Evolutionary conservation across 2,329 filamentous ascomycete species (phyloP).

Genomic region (Neoarthrinium moseri): DNA sequence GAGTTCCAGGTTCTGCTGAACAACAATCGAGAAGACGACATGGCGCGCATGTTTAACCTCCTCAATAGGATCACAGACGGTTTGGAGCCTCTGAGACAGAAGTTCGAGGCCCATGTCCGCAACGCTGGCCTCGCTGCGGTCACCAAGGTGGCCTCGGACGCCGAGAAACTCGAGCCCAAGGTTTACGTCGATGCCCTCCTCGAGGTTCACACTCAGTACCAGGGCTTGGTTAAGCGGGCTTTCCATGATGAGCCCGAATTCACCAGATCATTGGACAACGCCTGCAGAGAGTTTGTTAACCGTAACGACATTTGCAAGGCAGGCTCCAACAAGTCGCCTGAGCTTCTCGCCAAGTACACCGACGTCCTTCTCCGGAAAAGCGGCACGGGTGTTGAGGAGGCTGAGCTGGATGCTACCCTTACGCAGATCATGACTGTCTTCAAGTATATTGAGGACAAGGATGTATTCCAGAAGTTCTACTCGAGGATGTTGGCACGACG

Average conservation of each 20-base stretch:
- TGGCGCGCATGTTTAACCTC: slow-evolving; percentile 93
- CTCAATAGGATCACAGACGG: slow-evolving; percentile 88
- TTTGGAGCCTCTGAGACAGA: slow-evolving; percentile 79
- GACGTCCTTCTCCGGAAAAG: slow-evolving; percentile 92
- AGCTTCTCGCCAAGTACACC: slow-evolving; percentile 92
- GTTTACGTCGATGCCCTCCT: slow-evolving; percentile 93
- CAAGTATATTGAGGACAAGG: slow-evolving; percentile 99
- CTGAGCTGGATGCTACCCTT: slow-evolving; percentile 85
- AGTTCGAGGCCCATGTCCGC: slow-evolving; percentile 89
- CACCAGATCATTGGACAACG: slow-evolving; percentile 92
- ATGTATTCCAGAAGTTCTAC: slow-evolving; percentile 99
- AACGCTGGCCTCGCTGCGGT: slow-evolving; percentile 87
- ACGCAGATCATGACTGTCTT: slow-evolving; percentile 98
- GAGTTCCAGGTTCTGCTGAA: slow-evolving; percentile 95
- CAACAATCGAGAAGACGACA: slow-evolving; percentile 91
- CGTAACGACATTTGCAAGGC: slow-evolving; percentile 94
- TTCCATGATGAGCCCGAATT: slow-evolving; percentile 97
- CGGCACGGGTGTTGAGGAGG: slow-evolving; percentile 87
- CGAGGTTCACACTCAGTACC: slow-evolving; percentile 92
- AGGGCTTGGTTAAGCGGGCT: slow-evolving; percentile 84
- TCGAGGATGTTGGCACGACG: slow-evolving; percentile 94
- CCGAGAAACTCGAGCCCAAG: slow-evolving; percentile 91
- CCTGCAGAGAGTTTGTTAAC: slow-evolving; percentile 97
- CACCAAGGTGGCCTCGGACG: slow-evolving; percentile 84
- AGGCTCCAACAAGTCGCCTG: slow-evolving; percentile 89